phyloP scores from a whole-genome alignment of 345 rosid species.

The Heritiera fomes region DNA sequence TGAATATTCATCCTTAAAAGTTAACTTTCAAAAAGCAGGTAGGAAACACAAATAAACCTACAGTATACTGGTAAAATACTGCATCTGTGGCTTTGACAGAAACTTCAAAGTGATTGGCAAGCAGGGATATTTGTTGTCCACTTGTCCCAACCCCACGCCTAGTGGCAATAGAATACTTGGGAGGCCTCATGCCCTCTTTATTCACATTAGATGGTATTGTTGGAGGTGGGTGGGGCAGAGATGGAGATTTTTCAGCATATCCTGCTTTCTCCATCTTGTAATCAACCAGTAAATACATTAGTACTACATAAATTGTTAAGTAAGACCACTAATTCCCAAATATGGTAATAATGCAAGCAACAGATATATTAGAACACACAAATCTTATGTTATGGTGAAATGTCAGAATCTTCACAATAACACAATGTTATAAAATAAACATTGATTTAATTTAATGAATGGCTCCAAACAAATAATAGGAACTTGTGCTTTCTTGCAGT shows the following conservation, averaged over 20 bases:
- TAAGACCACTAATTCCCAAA: neutral
- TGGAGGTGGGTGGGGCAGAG: conserved; percentile 35
- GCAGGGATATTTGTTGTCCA: conserved; percentile 54
- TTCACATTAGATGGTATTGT: conserved; percentile 27
- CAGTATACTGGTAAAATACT: conserved; percentile 76
- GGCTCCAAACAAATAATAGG: neutral
- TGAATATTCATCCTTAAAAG: conserved; percentile 15
- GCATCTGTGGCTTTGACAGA: conserved; percentile 51
- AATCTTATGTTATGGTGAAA: neutral
- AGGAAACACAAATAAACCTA: conserved; percentile 35
- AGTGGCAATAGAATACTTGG: conserved; percentile 45
- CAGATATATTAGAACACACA: neutral
- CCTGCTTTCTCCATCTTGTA: conserved; percentile 47
- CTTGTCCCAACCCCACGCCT: conserved; percentile 55
- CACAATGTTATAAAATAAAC: too few species aligned
- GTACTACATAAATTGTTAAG: neutral
- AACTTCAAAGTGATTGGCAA: conserved; percentile 73
- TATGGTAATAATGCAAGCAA: neutral
- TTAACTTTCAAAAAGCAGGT: conserved; percentile 19
- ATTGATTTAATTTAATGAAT: neutral
- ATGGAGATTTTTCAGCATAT: conserved; percentile 23
- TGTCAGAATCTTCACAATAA: neutral
- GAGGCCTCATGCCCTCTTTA: conserved; percentile 36
- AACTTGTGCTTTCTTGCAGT: neutral
- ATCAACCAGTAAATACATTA: conserved; percentile 5